phyloP scores from a whole-genome alignment of 2,329 filamentous ascomycete species.

The Botrytis fabae region DNA sequence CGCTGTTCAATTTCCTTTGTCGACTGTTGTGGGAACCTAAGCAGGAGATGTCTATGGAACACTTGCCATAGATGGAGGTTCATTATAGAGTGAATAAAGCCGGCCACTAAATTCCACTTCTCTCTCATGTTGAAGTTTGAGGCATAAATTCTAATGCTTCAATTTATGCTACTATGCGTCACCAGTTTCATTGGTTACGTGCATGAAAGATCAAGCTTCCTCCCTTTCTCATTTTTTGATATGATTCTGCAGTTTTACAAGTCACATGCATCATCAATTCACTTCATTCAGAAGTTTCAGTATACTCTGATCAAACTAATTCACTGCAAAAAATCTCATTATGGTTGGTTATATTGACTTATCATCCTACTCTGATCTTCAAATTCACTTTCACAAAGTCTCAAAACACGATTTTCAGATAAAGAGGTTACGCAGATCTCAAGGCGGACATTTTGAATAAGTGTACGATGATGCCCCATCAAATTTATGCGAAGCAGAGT shows the following conservation, averaged over 20 bases:
- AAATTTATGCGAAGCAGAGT: slow-evolving; percentile 32
- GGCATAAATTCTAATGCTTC: not conserved
- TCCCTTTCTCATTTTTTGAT: not conserved
- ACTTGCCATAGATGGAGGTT: not conserved
- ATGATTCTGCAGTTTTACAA: not conserved
- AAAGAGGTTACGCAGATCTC: not conserved
- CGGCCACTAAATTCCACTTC: not conserved
- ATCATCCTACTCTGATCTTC: accelerated
- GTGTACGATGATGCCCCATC: slow-evolving; percentile 14
- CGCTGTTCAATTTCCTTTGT: not conserved
- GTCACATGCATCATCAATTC: not conserved
- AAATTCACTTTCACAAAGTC: not conserved
- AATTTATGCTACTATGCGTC: not conserved
- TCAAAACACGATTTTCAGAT: not conserved
- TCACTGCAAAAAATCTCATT: not conserved
- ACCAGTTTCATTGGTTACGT: not conserved
- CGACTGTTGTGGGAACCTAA: not conserved
- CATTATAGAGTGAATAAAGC: not conserved
- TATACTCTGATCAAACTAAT: not conserved
- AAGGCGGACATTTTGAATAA: not conserved
- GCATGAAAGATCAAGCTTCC: not conserved
- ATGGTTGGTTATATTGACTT: not conserved
- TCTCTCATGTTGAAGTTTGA: not conserved
- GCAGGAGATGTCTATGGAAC: not conserved
- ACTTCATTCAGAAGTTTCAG: not conserved